Evolutionary conservation across 2,329 filamentous ascomycete genomes (phyloP).

Genomic region (Alternaria consortialis): DNA sequence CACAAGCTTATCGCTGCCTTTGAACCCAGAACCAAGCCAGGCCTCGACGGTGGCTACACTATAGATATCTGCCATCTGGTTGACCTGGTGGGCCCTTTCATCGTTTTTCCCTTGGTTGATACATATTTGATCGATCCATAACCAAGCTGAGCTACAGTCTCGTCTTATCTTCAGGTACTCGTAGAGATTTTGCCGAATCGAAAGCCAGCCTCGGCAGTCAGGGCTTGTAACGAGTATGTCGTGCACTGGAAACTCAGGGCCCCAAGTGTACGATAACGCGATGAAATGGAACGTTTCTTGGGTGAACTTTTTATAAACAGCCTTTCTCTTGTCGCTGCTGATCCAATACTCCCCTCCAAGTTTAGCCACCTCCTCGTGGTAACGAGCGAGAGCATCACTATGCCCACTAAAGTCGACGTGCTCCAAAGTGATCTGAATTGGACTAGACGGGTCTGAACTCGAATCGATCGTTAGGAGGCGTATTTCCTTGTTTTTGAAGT

Average conservation of each 20-base stretch:
- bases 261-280: background rate
- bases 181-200: background rate
- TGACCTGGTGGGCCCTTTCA: background rate
- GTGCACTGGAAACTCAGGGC: background rate
- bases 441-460: background rate
- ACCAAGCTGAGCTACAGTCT: fast-evolving
- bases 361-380: background rate
- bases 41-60: background rate
- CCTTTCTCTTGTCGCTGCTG: background rate
- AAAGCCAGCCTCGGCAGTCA: background rate
- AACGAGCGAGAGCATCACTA: fast-evolving
- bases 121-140: background rate
- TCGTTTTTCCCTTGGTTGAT: background rate
- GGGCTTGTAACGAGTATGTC: background rate
- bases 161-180: background rate
- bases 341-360: background rate
- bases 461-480: background rate
- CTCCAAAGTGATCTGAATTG: background rate
- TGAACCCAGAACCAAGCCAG: background rate
- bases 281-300: background rate
- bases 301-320: fast-evolving
- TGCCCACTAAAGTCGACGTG: background rate
- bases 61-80: background rate
- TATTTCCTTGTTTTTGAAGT: background rate
- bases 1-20: background rate